Evolutionary conservation across 495 filamentous ascomycete genomes (phyloP).

Genomic region (Stereocaulon alpinum): DNA sequence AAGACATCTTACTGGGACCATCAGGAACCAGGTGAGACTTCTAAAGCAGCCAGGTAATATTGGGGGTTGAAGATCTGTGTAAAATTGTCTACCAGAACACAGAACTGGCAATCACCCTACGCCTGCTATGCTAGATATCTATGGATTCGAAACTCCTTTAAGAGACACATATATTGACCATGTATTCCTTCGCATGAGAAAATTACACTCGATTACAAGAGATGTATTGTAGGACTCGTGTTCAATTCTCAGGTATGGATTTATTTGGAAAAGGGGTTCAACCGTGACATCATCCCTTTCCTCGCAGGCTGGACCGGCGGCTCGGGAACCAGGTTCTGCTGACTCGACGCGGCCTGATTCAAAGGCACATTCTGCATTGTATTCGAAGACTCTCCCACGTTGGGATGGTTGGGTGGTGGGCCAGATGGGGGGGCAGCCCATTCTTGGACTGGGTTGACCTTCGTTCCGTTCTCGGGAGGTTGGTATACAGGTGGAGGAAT

Average conservation of each 20-base stretch:
- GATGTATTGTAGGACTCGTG: background rate
- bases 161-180: too few species aligned
- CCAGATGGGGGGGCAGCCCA: constrained; percentile 17
- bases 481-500: constrained; percentile 45
- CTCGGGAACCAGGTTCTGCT: background rate
- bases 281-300: constrained; percentile 3
- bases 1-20: too few species aligned
- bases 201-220: background rate
- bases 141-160: too few species aligned
- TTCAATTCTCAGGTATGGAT: background rate
- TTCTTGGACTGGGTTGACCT: constrained; percentile 46
- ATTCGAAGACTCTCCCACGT: constrained; percentile 11
- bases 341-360: background rate
- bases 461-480: constrained; percentile 42
- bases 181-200: background rate
- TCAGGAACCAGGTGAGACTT: too few species aligned
- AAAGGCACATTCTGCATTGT: constrained; percentile 9
- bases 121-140: too few species aligned
- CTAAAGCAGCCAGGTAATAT: too few species aligned
- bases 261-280: constrained; percentile 16
- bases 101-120: too few species aligned
- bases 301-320: constrained; percentile 5
- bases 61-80: too few species aligned
- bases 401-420: constrained; percentile 9
- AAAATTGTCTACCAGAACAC: too few species aligned